These are phyloP conservation scores for Metarhizium humberi DNA, from an alignment of 2,329 filamentous ascomycete species.

Conservation along the genomic window DNA sequence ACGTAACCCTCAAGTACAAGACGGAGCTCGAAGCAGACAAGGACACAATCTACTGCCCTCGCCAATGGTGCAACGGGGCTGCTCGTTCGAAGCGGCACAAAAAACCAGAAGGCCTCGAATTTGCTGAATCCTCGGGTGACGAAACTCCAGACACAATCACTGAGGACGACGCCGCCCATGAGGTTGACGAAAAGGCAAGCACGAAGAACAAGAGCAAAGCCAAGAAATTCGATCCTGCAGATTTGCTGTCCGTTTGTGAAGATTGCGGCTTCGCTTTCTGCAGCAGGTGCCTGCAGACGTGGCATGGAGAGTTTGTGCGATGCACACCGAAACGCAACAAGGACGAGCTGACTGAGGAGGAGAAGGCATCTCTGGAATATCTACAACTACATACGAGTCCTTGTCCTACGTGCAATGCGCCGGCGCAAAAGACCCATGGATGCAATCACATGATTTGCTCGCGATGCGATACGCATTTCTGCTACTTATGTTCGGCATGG, in stretches of 20 bases:
- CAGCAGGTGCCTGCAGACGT: conserved; percentile 57
- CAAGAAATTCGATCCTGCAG: conserved; percentile 35
- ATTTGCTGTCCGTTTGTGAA: conserved; percentile 75
- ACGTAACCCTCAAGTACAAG: conserved; percentile 85
- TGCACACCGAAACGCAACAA: conserved; percentile 58
- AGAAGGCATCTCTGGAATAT: conserved; percentile 80
- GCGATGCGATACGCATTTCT: conserved; percentile 86
- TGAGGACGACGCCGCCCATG: conserved; percentile 27
- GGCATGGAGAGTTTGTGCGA: conserved; percentile 80
- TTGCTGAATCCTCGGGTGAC: conserved; percentile 43
- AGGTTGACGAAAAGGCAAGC: conserved; percentile 6
- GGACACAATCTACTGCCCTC: conserved; percentile 84
- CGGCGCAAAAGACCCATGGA: conserved; percentile 81
- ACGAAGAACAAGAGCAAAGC: conserved; percentile 13
- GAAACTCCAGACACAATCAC: conserved; percentile 41
- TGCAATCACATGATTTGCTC: conserved; percentile 98
- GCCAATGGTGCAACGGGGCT: conserved; percentile 85
- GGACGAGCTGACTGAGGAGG: conserved; percentile 70
- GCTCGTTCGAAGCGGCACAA: conserved; percentile 67
- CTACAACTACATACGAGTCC: conserved; percentile 71
- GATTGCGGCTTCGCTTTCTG: conserved; percentile 90
- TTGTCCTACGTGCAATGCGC: conserved; percentile 79
- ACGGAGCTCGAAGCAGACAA: conserved; percentile 86
- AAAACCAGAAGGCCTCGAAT: conserved; percentile 58
- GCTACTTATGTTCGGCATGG: conserved; percentile 89